A percentile compares a stretch with the other conserved stretches of the same genome.
Evolutionary conservation across 768 basidiomycete genomes (phyloP).

Genomic region (Mycena filopes): DNA sequence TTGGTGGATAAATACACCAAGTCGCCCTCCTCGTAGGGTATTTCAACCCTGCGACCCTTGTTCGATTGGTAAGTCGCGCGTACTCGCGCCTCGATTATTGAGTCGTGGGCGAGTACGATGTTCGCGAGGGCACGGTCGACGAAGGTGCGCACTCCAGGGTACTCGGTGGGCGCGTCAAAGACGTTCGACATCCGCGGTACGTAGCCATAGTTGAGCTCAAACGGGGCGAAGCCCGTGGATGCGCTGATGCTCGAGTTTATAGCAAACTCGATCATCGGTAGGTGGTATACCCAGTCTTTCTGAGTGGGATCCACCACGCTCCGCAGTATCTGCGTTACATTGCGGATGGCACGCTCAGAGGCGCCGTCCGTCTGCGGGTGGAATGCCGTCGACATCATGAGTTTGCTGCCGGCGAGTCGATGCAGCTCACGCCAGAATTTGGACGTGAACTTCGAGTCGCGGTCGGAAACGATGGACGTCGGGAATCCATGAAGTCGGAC

Average conservation of each 20-base stretch:
- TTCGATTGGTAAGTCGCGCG: slow-evolving; percentile 45
- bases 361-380: slow-evolving; percentile 37
- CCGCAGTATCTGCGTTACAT: slow-evolving; percentile 45
- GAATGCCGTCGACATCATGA: slow-evolving; percentile 49
- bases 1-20: too few relatives aligned
- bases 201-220: slow-evolving; percentile 37
- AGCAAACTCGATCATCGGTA: slow-evolving; percentile 43
- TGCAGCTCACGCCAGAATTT: slow-evolving; percentile 23
- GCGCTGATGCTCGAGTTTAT: slow-evolving; percentile 23
- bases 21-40: too few relatives aligned
- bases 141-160: too few relatives aligned
- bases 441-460: slow-evolving; percentile 38
- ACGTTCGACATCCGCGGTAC: slow-evolving; percentile 7
- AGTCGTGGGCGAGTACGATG: slow-evolving; percentile 46
- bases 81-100: slow-evolving; percentile 45
- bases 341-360: slow-evolving; percentile 45
- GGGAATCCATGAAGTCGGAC: too few relatives aligned
- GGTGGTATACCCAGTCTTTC: slow-evolving; percentile 40
- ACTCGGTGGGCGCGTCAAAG: neutral
- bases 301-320: slow-evolving; percentile 35
- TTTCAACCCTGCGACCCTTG: slow-evolving; percentile 15
- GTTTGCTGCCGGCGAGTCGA: slow-evolving; percentile 39
- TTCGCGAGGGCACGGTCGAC: slow-evolving; percentile 34
- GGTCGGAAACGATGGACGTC: neutral
- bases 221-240: slow-evolving; percentile 47